A percentile compares a stretch with the other conserved stretches of the same genome.
Conservation (phyloP, 192 early-diverging fungal genomes). For the Coemansia sp. region DNA sequence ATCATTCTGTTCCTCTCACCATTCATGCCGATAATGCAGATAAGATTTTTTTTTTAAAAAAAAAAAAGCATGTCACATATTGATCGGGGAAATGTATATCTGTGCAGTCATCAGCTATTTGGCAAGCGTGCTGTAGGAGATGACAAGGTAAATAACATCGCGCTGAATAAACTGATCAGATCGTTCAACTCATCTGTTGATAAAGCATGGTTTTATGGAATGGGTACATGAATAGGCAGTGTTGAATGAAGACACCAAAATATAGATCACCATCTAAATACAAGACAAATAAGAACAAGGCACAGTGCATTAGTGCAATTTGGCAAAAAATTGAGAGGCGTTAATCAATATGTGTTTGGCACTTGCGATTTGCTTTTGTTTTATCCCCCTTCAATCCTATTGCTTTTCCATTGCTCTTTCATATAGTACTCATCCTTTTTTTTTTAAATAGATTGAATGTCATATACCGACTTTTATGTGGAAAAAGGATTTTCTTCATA, state of each 20-base stretch:
- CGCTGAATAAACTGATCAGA: neutral
- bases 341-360: constrained; percentile 9
- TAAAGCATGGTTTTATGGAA: neutral
- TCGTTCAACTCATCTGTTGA: neutral
- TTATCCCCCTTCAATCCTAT: neutral
- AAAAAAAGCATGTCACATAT: neutral
- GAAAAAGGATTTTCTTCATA: neutral
- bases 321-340: neutral
- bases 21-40: neutral
- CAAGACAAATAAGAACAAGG: neutral
- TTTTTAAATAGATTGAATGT: neutral
- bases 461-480: neutral
- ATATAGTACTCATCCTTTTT: neutral
- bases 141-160: neutral
- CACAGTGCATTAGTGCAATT: neutral
- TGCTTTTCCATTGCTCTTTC: neutral
- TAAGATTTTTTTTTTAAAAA: neutral
- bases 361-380: neutral
- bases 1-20: neutral
- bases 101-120: neutral
- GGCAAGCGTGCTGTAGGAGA: neutral
- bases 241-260: too few species aligned
- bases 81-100: neutral
- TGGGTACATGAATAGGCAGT: neutral
- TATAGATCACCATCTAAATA: neutral